These are phyloP conservation scores for Zymoseptoria pseudotritici DNA, from an alignment of 2,329 filamentous ascomycete species.

Conservation along the genomic window DNA sequence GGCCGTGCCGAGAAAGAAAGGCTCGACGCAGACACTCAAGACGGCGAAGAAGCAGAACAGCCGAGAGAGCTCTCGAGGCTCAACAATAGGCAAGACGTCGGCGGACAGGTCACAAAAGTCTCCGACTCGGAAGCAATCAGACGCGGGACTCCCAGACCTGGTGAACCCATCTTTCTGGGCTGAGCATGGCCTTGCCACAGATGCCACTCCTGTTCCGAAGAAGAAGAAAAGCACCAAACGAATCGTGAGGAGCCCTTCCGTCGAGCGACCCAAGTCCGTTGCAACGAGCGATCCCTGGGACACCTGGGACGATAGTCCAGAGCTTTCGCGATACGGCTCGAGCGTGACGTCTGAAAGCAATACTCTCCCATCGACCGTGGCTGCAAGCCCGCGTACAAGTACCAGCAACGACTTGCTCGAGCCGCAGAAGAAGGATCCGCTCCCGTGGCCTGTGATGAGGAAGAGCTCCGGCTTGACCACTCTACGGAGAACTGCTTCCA, in stretches of 20 bases:
- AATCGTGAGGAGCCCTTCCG: constrained; percentile 17
- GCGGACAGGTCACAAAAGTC: constrained; percentile 13
- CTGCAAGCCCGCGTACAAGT: constrained; percentile 17
- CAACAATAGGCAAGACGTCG: constrained; percentile 16
- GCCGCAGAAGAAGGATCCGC: constrained; percentile 32
- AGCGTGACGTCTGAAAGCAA: constrained; percentile 20
- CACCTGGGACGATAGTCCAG: constrained; percentile 25
- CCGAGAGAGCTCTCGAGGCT: constrained; percentile 21
- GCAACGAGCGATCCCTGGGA: constrained; percentile 26
- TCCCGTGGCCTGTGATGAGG: constrained; percentile 63
- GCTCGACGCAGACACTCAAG: constrained; percentile 20
- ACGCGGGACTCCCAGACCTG: constrained; percentile 20
- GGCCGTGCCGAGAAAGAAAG: constrained; percentile 23
- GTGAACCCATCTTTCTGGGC: constrained; percentile 26
- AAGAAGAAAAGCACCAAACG: constrained; percentile 20
- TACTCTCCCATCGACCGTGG: constrained; percentile 22
- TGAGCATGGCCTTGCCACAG: constrained; percentile 18
- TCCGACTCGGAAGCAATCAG: constrained; percentile 15
- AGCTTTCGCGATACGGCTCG: constrained; percentile 17
- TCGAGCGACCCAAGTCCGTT: constrained; percentile 11
- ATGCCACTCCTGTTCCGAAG: constrained; percentile 11
- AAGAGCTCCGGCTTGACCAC: constrained; percentile 62
- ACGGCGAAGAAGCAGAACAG: constrained; percentile 19
- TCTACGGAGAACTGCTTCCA: constrained; percentile 73
- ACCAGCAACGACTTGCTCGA: constrained; percentile 9